Conservation (phyloP, 148 eudicot species). For the Rhododendron ovatum region DNA sequence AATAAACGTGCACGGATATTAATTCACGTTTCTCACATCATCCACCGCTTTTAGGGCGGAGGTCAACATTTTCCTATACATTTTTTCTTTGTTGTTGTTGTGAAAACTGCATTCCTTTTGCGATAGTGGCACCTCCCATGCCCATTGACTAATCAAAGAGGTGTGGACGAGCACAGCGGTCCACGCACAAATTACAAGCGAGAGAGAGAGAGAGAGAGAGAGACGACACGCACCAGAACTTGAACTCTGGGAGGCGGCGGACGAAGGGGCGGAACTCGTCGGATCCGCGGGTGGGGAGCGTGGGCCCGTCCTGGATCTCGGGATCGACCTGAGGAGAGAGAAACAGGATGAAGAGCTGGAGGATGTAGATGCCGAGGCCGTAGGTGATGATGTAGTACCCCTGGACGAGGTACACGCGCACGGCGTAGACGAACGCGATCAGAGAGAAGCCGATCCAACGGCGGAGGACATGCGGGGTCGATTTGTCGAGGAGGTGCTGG, state of each 20-base stretch:
- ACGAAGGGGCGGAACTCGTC: slow-evolving; percentile 62
- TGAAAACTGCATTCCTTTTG: background rate
- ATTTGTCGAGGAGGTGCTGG: slow-evolving; percentile 48
- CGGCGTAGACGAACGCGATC: slow-evolving; percentile 30
- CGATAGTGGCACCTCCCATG: too few species aligned
- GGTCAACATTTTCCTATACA: too few species aligned
- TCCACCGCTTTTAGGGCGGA: background rate
- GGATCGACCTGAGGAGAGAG: slow-evolving; percentile 58
- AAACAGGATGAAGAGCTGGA: slow-evolving; percentile 43
- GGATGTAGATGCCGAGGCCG: slow-evolving; percentile 46
- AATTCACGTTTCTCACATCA: background rate
- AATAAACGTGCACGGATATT: too few species aligned
- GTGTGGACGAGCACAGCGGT: background rate
- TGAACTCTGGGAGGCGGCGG: slow-evolving; percentile 56
- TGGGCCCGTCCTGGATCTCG: slow-evolving; percentile 41
- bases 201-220: background rate
- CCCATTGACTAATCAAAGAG: background rate
- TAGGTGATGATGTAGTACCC: slow-evolving; percentile 50
- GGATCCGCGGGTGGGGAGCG: slow-evolving; percentile 46
- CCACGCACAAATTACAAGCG: too few species aligned
- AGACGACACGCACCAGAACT: slow-evolving; percentile 36
- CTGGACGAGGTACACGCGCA: slow-evolving; percentile 43
- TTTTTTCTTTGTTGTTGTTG: too few species aligned
- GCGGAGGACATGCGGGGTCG: slow-evolving; percentile 40
- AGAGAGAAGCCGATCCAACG: slow-evolving; percentile 45